Evolutionary conservation across 805 yeast species (phyloP).

Genomic region (Ogataea dorogensis): DNA sequence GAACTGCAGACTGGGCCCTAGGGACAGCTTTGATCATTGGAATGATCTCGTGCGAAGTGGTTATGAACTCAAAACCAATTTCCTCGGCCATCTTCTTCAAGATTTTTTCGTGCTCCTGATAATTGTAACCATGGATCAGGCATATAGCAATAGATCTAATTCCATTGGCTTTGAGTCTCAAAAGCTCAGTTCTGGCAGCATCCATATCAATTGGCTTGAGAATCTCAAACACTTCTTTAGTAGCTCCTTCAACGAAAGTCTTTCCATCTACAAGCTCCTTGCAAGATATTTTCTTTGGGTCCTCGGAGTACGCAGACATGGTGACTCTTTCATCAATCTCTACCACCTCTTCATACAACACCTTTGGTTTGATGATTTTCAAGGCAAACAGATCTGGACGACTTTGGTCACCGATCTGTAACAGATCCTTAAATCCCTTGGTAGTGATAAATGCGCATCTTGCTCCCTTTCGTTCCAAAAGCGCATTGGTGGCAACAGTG

Average conservation of each 20-base stretch:
- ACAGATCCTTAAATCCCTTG: constrained; percentile 32
- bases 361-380: constrained; percentile 22
- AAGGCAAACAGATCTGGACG: constrained; percentile 28
- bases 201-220: constrained; percentile 35
- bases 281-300: constrained; percentile 17
- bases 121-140: constrained; percentile 38
- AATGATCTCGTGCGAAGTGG: constrained; percentile 36
- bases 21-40: constrained; percentile 40
- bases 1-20: constrained; percentile 42
- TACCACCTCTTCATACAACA: constrained; percentile 23
- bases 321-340: constrained; percentile 26
- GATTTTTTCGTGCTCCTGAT: constrained; percentile 38
- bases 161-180: constrained; percentile 26
- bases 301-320: constrained; percentile 27
- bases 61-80: constrained; percentile 49
- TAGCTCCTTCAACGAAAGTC: constrained; percentile 36
- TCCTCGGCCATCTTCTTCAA: constrained; percentile 35
- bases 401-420: constrained; percentile 34
- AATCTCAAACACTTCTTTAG: constrained; percentile 40
- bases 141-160: constrained; percentile 36
- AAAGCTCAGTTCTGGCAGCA: constrained; percentile 22
- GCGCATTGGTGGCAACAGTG: constrained; percentile 30
- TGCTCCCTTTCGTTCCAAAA: constrained; percentile 26
- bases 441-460: constrained; percentile 28
- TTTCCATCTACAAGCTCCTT: constrained; percentile 26